Base-by-base conservation (phyloP, 2,329 filamentous ascomycete genomes). In the Tolypocladium ophioglossoides region DNA sequence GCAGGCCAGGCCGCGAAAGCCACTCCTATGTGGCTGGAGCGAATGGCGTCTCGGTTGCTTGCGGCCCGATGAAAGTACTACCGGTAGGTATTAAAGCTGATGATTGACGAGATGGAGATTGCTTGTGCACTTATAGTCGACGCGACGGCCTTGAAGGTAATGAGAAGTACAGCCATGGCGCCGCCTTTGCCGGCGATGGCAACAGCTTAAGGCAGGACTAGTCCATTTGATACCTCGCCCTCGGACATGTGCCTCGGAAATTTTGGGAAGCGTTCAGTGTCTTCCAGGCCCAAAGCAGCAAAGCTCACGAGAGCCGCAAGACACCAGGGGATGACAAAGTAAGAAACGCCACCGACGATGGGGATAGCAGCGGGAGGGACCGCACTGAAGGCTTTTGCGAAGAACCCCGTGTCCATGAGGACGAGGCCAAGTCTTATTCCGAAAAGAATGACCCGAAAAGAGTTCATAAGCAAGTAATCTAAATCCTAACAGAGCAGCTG, bases 131-230 rank as follows among this genome's bases (percentile, higher is more conserved):
- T 77, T 2, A 78, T 70, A 0, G 76, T 79, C 0, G 74, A 78
- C 1, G 85, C 88, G n/a, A 88, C 84, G 2, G 86, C 86, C 85
- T 89, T 89, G 72, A 89, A 89, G 12, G 86, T 81, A 53, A 89
- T 77, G 5, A 90, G 70, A 0, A 88, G 73, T 1, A 85, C 82
- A 0, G 83, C 85, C 1, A 79, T 82, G 0, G 86, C 86, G 49
- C 86, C 86, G 10, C 85, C 85, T 58, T 83, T 84, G 0, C 86
- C 86, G 2, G 87, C 77, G 32, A 89, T 68, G 2, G 85, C 83
- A 30, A 86, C 84, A 2, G 84, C 85, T 56, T 86, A 84, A 0
- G 86, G 86, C 3, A 89, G 71, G 0, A 88, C 85, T 0, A 90
- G 72, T 0, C 86, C 86, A 16, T 84, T 83, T 2, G 78, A 80